Percentiles rank a stretch among this genome's conserved stretches.
Evolutionary conservation across 495 filamentous ascomycete species (phyloP).

Genomic region (Penicillium malachiteum): DNA sequence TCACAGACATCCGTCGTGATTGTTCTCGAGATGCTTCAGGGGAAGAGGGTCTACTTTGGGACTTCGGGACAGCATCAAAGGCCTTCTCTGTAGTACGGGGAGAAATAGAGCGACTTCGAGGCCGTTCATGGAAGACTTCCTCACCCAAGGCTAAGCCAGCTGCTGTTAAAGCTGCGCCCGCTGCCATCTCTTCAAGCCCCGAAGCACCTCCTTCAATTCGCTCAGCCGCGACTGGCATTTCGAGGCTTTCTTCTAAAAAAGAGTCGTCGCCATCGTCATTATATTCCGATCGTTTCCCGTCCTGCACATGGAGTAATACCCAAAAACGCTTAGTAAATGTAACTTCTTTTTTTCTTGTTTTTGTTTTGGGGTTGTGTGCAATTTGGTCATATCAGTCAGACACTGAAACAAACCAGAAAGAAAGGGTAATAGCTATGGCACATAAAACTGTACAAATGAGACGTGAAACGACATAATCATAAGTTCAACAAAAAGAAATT

Average conservation of each 20-base stretch:
- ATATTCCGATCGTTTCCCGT: slow-evolving; percentile 31
- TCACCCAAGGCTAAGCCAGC: slow-evolving; percentile 22
- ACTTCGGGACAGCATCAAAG: slow-evolving; percentile 33
- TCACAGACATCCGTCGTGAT: slow-evolving; percentile 31
- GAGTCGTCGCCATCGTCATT: slow-evolving; percentile 35
- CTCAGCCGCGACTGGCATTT: slow-evolving; percentile 40
- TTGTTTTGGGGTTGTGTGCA: slow-evolving; percentile 21
- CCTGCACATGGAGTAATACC: slow-evolving; percentile 40
- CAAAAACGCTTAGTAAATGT: slow-evolving; percentile 40
- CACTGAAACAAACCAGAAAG: slow-evolving; percentile 16
- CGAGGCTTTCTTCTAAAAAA: slow-evolving; percentile 54
- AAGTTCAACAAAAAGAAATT: slow-evolving; percentile 25
- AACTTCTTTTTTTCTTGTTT: slow-evolving; percentile 18
- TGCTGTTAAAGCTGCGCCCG: slow-evolving; percentile 14
- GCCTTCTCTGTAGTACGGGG: slow-evolving; percentile 32
- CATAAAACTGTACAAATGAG: slow-evolving; percentile 28
- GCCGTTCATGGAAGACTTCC: slow-evolving; percentile 26
- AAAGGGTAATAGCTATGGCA: slow-evolving; percentile 29
- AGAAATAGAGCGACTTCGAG: slow-evolving; percentile 39
- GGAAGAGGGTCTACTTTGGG: slow-evolving; percentile 39
- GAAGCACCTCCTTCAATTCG: slow-evolving; percentile 38
- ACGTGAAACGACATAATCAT: slow-evolving; percentile 24
- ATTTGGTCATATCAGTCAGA: slow-evolving; percentile 15
- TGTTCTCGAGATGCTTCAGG: slow-evolving; percentile 23
- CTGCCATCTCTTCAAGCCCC: slow-evolving; percentile 29